Evolutionary conservation across 2,329 filamentous ascomycete genomes (phyloP).

Genomic region (Cladosporium phlei): DNA sequence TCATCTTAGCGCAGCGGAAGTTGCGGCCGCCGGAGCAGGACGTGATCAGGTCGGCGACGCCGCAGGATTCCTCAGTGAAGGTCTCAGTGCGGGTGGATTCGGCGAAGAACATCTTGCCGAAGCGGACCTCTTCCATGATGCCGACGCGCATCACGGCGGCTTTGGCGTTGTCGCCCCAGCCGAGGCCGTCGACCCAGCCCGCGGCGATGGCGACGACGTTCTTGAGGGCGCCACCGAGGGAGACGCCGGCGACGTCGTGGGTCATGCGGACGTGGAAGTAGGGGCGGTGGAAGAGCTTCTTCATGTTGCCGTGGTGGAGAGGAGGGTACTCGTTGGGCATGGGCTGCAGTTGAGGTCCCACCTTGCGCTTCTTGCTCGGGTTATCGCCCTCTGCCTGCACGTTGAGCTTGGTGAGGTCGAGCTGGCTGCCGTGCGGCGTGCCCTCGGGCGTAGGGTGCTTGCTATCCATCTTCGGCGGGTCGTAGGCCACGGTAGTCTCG

Average conservation of each 20-base stretch:
- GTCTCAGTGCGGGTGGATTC: slow-evolving; percentile 75
- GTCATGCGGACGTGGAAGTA: slow-evolving; percentile 98
- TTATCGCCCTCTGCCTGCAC: slow-evolving; percentile 35
- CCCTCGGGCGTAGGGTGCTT: slow-evolving; percentile 62
- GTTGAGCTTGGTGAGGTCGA: slow-evolving; percentile 26
- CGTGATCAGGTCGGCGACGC: slow-evolving; percentile 92
- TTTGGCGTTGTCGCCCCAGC: slow-evolving; percentile 98
- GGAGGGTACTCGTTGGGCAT: slow-evolving; percentile 79
- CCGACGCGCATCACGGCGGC: slow-evolving; percentile 97
- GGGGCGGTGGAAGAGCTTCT: slow-evolving; percentile 83
- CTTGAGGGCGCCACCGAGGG: slow-evolving; percentile 89
- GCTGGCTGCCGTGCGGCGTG: slow-evolving; percentile 46
- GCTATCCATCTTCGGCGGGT: slow-evolving; percentile 84
- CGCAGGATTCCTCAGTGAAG: slow-evolving; percentile 94
- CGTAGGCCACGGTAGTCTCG: slow-evolving; percentile 94
- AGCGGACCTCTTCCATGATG: slow-evolving; percentile 92
- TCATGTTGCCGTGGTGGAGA: slow-evolving; percentile 77
- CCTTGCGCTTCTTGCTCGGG: slow-evolving; percentile 45
- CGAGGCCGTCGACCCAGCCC: slow-evolving; percentile 89
- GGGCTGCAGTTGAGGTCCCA: slow-evolving; percentile 59
- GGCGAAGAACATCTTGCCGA: slow-evolving; percentile 88
- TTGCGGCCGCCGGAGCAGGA: slow-evolving; percentile 89
- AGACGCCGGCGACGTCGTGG: slow-evolving; percentile 92
- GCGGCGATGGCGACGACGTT: slow-evolving; percentile 94
- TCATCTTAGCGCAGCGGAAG: slow-evolving; percentile 87